Base-by-base conservation (phyloP, 108 stramenopile genomes). In the Mediolabrus comicus region DNA sequence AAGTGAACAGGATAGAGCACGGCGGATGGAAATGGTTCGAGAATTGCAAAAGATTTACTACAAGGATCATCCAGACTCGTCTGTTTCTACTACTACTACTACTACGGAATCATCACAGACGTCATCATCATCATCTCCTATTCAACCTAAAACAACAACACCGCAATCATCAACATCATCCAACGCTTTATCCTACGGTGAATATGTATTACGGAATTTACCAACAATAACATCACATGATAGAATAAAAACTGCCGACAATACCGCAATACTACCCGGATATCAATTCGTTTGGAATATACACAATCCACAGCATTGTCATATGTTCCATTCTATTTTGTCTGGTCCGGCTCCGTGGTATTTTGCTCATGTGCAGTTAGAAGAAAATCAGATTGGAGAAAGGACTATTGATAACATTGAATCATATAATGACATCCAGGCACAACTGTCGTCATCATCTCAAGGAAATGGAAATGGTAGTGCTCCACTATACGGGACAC, bases 201-300 rank as follows among this genome's bases (percentile, higher is more conserved):
- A 54, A 29, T 43, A 55, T 29, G 12, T 59, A 19, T n/a, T 66
- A 39, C 51, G 35, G 9, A 32, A 65, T 11, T 57, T 65, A 19
- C 72, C 72, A 13, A 56, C 56, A 11, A 13, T 65, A n/a, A 51
- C 62, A 49, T 52, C 39, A 16, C 35, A 59, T 13, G 43, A 53
- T 17, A n/a, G 55, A 32, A 66, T 65, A 13, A 60, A 31, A 13
- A 19, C 14, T 31, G 62, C 41, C 8, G 62, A 62, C 7, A 33
- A 5, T 38, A 31, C 25, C 1, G 39, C 73, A 13, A 49, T 74
- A 32, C 46, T 86, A 7, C 86, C 86, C 2, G 83, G 86, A 46
- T 83, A 71, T 59, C 86, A 83, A 62, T 81, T 75, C 64, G 73
- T 84, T n/a, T 79, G 77, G 59, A 84, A 86, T 63, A 69, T 75